Percentiles rank a stretch among this genome's conserved stretches.
phyloP scores from a whole-genome alignment of 2,329 filamentous ascomycete genomes.

The Colletotrichum graminicola region DNA sequence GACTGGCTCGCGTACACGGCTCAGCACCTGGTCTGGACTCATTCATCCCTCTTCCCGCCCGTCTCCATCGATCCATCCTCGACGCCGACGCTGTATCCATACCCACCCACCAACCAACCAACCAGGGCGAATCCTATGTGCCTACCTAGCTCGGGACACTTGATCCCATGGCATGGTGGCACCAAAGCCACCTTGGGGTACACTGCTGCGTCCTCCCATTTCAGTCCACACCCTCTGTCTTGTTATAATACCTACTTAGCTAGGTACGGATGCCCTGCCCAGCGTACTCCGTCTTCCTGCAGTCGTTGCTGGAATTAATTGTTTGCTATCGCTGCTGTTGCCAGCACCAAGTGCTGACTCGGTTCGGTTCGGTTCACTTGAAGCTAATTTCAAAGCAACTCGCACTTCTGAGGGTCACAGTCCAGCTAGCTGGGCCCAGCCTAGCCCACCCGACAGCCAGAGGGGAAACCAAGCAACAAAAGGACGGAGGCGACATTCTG shows the following conservation, averaged over 20 bases:
- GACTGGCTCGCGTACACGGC: constrained; percentile 3
- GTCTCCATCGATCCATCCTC: constrained; percentile 6
- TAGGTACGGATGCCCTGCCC: neutral
- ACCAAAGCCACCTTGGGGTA: neutral
- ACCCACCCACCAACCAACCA: neutral
- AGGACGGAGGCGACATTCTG: constrained; percentile 3
- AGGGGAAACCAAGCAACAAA: neutral
- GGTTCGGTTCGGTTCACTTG: constrained; percentile 2
- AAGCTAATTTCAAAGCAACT: constrained; percentile 2
- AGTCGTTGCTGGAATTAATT: neutral
- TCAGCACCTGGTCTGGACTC: constrained; percentile 5
- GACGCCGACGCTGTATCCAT: neutral
- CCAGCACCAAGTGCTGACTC: constrained; percentile 19
- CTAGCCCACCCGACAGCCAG: neutral
- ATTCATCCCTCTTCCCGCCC: neutral
- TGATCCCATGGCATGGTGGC: neutral
- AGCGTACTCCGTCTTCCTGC: neutral
- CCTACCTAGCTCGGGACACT: neutral
- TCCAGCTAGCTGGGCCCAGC: neutral
- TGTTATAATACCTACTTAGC: too few species aligned
- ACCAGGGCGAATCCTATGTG: neutral
- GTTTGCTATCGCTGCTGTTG: neutral
- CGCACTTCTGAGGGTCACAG: neutral
- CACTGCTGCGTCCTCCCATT: too few species aligned
- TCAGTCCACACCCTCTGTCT: too few species aligned